Percentiles rank a stretch among this genome's conserved stretches.
Conservation (phyloP, 352 stramenopile genomes). For the Pythium guiyangense region DNA sequence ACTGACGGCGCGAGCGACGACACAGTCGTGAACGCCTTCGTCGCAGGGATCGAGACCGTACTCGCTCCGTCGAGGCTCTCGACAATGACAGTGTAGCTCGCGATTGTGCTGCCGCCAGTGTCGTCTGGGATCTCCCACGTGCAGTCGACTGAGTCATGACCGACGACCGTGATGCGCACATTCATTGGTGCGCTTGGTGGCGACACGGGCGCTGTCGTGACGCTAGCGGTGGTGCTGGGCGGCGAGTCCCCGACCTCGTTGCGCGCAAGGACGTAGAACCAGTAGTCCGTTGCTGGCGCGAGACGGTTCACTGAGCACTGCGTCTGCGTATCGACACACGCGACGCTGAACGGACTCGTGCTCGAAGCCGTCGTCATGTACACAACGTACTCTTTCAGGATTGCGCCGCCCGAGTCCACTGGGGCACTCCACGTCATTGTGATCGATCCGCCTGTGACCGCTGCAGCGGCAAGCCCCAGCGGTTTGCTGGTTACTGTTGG, state of each 20-base stretch:
- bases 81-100: constrained; percentile 22
- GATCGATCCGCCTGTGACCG: constrained; percentile 33
- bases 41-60: not conserved
- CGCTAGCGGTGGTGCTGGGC: constrained; percentile 11
- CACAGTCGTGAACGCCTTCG: not conserved
- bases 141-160: constrained; percentile 21
- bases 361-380: constrained; percentile 15
- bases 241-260: constrained; percentile 38
- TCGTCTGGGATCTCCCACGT: constrained; percentile 33
- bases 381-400: constrained; percentile 32
- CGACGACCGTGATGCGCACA: constrained; percentile 22
- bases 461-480: constrained; percentile 8
- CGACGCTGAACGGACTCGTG: constrained; percentile 15
- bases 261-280: constrained; percentile 25
- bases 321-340: constrained; percentile 20
- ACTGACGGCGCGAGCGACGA: constrained; percentile 12
- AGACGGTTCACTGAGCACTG: constrained; percentile 25
- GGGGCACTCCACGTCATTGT: constrained; percentile 32
- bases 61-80: constrained; percentile 9
- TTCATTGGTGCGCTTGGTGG: constrained; percentile 28
- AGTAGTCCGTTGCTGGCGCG: constrained; percentile 29
- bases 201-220: constrained; percentile 22
- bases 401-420: constrained; percentile 36
- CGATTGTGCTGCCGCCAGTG: constrained; percentile 29
- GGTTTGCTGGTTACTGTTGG: constrained; percentile 31